Evolutionary conservation across 176 grass and related monocot genomes (phyloP).

Genomic region (Urochloa ruziziensis): DNA sequence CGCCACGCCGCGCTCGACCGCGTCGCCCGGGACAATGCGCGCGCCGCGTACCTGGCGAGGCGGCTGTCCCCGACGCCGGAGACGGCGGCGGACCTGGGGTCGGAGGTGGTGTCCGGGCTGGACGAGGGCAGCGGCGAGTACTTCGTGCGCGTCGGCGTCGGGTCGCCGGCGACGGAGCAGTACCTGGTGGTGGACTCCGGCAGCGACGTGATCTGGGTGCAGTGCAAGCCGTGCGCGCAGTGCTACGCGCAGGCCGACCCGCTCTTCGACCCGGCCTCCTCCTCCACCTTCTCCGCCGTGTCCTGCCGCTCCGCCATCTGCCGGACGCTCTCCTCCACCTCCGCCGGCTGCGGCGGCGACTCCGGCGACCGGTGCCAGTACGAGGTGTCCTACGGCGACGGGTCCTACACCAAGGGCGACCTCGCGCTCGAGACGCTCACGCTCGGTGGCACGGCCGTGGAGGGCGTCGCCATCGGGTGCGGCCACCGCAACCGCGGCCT

Average conservation of each 20-base stretch:
- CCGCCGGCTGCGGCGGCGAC: constrained; percentile 21
- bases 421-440: constrained; percentile 88
- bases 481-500: constrained; percentile 85
- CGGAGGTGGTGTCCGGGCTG: constrained; percentile 76
- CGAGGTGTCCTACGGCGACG: constrained; percentile 72
- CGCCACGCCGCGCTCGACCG: constrained; percentile 28
- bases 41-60: constrained; percentile 23
- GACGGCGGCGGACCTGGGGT: constrained; percentile 46
- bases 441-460: constrained; percentile 48
- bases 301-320: constrained; percentile 60
- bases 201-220: constrained; percentile 95
- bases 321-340: constrained; percentile 37
- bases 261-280: constrained; percentile 81
- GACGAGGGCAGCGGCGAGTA: constrained; percentile 87
- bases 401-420: constrained; percentile 72
- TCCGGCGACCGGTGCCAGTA: constrained; percentile 46
- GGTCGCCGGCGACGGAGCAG: constrained; percentile 66
- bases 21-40: constrained; percentile 39
- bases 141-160: constrained; percentile 81
- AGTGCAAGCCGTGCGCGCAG: constrained; percentile 69
- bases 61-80: constrained; percentile 25
- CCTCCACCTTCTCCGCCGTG: constrained; percentile 62
- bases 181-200: constrained; percentile 92
- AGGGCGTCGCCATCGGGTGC: constrained; percentile 77
- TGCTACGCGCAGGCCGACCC: constrained; percentile 87